Percentiles rank a stretch among this genome's conserved stretches.
Conservation (phyloP, 805 yeast species). For the Lipomyces orientalis region DNA sequence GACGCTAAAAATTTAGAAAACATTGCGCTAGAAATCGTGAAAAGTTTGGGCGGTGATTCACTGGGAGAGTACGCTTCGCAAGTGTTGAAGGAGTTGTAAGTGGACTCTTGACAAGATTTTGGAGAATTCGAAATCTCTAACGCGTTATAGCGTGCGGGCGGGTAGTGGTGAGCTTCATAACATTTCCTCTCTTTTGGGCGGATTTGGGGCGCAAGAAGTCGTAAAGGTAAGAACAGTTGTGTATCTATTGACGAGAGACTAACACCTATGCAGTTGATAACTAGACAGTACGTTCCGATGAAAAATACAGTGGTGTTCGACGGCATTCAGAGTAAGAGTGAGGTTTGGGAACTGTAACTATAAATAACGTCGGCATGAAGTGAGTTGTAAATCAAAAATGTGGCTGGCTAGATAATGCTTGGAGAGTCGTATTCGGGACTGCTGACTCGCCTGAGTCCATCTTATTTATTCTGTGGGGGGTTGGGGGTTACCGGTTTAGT, state of each 20-base stretch:
- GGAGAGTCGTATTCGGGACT: not conserved
- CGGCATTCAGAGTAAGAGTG: slow-evolving; percentile 63
- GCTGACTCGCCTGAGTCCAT: too few species aligned
- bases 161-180: slow-evolving; percentile 59
- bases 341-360: slow-evolving; percentile 26
- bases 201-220: slow-evolving; percentile 83
- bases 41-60: slow-evolving; percentile 21
- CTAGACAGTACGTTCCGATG: slow-evolving; percentile 81
- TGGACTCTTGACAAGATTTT: slow-evolving; percentile 21
- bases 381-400: not conserved
- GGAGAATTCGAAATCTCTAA: not conserved
- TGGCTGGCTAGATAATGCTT: not conserved
- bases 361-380: not conserved
- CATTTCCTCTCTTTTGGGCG: slow-evolving; percentile 75
- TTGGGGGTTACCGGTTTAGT: too few species aligned
- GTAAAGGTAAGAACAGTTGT: slow-evolving; percentile 55
- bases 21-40: slow-evolving; percentile 23
- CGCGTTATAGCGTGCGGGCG: slow-evolving; percentile 37
- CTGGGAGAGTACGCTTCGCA: slow-evolving; percentile 39
- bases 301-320: slow-evolving; percentile 75
- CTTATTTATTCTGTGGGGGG: too few species aligned
- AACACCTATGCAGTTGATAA: slow-evolving; percentile 49
- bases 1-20: slow-evolving; percentile 21
- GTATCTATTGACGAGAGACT: not conserved
- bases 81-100: slow-evolving; percentile 54